Percentiles rank a stretch among this genome's conserved stretches.
These are phyloP conservation scores for Parachlorella kessleri DNA, from an alignment of 139 green algal species.

Conservation along the genomic window DNA sequence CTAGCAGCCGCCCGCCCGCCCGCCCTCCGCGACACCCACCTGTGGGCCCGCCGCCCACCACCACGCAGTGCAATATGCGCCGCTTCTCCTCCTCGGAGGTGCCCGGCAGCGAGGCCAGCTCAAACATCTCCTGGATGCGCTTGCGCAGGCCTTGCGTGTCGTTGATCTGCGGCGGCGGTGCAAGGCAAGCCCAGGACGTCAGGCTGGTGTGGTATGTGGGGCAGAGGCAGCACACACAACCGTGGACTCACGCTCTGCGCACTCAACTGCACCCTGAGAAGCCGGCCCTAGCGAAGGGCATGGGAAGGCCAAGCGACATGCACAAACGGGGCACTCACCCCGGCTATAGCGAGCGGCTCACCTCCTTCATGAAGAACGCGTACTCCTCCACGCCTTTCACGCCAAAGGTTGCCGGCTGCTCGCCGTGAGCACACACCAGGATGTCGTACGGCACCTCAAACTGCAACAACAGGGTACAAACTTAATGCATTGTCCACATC, in stretches of 20 bases:
- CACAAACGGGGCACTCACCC: too few species aligned
- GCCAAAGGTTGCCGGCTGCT: slow-evolving; percentile 80
- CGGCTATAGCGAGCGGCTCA: too few species aligned
- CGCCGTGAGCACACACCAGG: slow-evolving; percentile 76
- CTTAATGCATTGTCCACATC: too few species aligned
- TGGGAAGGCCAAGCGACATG: too few species aligned
- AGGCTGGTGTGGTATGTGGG: too few species aligned
- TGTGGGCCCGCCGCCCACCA: slow-evolving; percentile 87
- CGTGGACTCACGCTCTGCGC: too few species aligned
- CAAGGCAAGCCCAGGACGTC: too few species aligned
- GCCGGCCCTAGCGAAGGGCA: too few species aligned
- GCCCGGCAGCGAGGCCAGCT: slow-evolving; percentile 73
- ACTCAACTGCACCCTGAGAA: too few species aligned
- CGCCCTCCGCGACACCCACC: slow-evolving; percentile 14
- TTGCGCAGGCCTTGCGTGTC: slow-evolving; percentile 56
- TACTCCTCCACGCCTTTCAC: slow-evolving; percentile 77
- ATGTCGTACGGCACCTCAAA: slow-evolving; percentile 71
- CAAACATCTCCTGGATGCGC: slow-evolving; percentile 64
- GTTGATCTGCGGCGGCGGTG: slow-evolving; percentile 55
- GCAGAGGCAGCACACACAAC: too few species aligned
- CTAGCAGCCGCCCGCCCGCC: too few species aligned
- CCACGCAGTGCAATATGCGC: slow-evolving; percentile 71
- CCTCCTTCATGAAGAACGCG: slow-evolving; percentile 84
- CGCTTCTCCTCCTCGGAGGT: slow-evolving; percentile 54
- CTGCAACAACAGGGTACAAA: too few species aligned